Conservation (phyloP, 257 asterid species). For the Linderniella brevidens region DNA sequence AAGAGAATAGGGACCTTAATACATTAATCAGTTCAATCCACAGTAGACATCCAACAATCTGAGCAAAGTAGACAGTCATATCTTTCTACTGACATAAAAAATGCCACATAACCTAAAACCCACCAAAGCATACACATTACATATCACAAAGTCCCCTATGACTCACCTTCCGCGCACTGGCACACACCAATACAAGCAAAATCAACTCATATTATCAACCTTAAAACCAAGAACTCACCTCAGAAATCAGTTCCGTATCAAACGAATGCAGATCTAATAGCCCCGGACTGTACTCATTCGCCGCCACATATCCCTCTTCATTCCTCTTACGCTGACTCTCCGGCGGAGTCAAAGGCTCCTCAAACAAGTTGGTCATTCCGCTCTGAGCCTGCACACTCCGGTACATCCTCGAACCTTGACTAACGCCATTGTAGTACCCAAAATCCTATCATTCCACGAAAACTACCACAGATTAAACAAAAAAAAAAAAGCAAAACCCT, state of each 20-base stretch:
- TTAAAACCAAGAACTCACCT: constrained; percentile 25
- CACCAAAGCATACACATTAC: too few species aligned
- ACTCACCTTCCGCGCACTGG: too few species aligned
- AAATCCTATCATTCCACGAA: constrained; percentile 26
- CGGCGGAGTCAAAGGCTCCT: constrained; percentile 78
- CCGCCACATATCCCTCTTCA: constrained; percentile 44
- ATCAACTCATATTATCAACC: neutral
- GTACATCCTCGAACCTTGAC: constrained; percentile 48
- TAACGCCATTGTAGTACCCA: constrained; percentile 49
- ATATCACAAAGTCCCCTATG: too few species aligned
- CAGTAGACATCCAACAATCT: neutral
- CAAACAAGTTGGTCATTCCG: constrained; percentile 42
- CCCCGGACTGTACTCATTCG: constrained; percentile 81
- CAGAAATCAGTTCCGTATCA: constrained; percentile 81
- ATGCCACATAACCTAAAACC: too few species aligned
- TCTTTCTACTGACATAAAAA: too few species aligned
- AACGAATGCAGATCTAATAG: constrained; percentile 89
- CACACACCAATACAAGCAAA: neutral
- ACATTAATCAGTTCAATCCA: constrained; percentile 8
- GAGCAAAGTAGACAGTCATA: too few species aligned
- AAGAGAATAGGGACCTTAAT: neutral
- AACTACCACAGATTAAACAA: too few species aligned
- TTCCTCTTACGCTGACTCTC: constrained; percentile 29
- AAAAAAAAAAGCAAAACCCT: constrained; percentile 1
- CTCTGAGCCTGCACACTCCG: constrained; percentile 48